phyloP scores from a whole-genome alignment of 2,329 filamentous ascomycete species.

The Epichloe gansuensis region DNA sequence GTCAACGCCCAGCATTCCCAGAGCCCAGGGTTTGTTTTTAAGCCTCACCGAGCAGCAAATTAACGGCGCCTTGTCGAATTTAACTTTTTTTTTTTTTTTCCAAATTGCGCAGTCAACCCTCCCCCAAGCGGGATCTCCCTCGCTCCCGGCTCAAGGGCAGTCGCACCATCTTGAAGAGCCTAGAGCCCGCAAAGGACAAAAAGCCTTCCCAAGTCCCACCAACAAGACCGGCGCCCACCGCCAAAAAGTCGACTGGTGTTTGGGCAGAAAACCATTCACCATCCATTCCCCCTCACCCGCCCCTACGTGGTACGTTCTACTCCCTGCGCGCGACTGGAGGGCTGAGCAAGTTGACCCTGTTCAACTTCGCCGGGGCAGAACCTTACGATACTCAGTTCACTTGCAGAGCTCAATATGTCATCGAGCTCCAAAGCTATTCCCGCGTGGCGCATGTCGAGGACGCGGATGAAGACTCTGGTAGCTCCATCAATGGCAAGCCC shows the following conservation, averaged over 20 bases:
- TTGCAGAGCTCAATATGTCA: constrained; percentile 28
- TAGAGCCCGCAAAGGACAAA: background rate
- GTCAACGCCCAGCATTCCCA: background rate
- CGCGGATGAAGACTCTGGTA: constrained; percentile 33
- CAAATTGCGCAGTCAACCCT: background rate
- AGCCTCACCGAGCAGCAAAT: background rate
- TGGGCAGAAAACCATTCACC: background rate
- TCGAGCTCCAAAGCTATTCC: constrained; percentile 16
- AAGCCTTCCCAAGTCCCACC: constrained; percentile 1
- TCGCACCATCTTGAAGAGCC: background rate
- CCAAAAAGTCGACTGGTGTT: background rate
- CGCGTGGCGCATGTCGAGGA: constrained; percentile 37
- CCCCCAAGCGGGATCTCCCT: constrained; percentile 5
- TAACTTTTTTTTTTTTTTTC: background rate
- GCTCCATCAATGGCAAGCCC: constrained; percentile 26
- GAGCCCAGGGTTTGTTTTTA: background rate
- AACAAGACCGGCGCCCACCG: constrained; percentile 1
- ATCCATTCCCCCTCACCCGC: constrained; percentile 1
- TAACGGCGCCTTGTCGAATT: background rate
- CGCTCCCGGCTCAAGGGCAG: constrained; percentile 3
- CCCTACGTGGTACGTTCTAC: background rate
- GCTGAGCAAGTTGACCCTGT: background rate
- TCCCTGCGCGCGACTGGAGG: background rate
- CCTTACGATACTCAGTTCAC: constrained; percentile 3
- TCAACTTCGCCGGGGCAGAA: background rate